Conservation (phyloP, 2,329 filamentous ascomycete genomes). For the Trichoderma guizhouense region DNA sequence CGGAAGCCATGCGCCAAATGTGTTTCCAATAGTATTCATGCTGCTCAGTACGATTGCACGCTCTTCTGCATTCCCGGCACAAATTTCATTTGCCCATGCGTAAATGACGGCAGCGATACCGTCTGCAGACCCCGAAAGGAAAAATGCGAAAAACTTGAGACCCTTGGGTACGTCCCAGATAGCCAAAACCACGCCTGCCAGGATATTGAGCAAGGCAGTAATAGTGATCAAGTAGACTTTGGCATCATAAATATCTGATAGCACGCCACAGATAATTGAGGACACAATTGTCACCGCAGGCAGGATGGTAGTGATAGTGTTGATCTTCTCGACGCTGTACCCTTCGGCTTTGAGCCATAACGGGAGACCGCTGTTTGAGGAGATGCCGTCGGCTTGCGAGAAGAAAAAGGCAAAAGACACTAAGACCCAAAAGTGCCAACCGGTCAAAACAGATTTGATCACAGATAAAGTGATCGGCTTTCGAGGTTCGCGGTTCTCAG, state of each 20-base stretch:
- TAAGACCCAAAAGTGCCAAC: conserved; percentile 34
- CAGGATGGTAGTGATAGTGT: conserved; percentile 46
- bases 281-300: conserved; percentile 40
- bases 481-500: conserved; percentile 28
- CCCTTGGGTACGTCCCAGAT: conserved; percentile 36
- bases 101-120: conserved; percentile 33
- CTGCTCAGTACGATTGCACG: conserved; percentile 46
- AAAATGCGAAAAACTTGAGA: conserved; percentile 35
- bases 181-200: conserved; percentile 30
- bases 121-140: conserved; percentile 32
- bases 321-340: conserved; percentile 42
- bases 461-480: conserved; percentile 28
- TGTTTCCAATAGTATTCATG: conserved; percentile 45
- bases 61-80: conserved; percentile 44
- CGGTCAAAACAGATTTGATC: conserved; percentile 26
- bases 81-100: conserved; percentile 48
- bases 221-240: conserved; percentile 31
- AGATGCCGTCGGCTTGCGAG: conserved; percentile 33
- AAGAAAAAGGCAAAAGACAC: conserved; percentile 27
- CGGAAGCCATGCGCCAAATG: conserved; percentile 42
- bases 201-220: conserved; percentile 22
- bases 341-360: conserved; percentile 32
- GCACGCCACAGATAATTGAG: conserved; percentile 53
- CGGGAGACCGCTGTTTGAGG: conserved; percentile 34
- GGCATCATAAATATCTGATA: conserved; percentile 50